phyloP scores from a whole-genome alignment of 176 grass and related monocot species.

The Musa schizocarpa region DNA sequence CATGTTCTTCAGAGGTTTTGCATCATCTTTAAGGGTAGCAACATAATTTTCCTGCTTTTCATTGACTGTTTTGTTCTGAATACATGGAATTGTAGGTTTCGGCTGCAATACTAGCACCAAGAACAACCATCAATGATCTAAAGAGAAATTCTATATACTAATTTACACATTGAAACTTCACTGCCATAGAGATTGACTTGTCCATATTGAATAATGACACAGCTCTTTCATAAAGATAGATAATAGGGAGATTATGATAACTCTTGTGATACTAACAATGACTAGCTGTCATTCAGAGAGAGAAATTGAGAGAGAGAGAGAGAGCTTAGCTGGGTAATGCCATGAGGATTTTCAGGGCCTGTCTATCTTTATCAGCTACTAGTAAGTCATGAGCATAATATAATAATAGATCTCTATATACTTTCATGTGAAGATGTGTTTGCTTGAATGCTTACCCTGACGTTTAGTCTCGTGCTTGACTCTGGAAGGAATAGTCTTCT shows the following conservation, averaged over 20 bases:
- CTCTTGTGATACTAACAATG: too few relatives aligned
- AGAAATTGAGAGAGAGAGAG: too few relatives aligned
- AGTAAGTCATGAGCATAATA: not conserved
- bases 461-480: constrained; percentile 57
- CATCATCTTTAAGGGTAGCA: constrained; percentile 22
- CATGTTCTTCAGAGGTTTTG: constrained; percentile 11
- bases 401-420: not conserved
- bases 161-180: constrained; percentile 8
- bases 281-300: too few relatives aligned
- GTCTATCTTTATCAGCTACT: not conserved
- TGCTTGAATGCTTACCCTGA: constrained; percentile 48
- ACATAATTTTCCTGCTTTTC: constrained; percentile 50
- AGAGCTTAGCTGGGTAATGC: not conserved
- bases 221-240: too few relatives aligned
- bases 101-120: constrained; percentile 66
- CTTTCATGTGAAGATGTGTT: not conserved
- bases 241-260: too few relatives aligned
- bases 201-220: not conserved
- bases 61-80: constrained; percentile 31
- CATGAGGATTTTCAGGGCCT: not conserved
- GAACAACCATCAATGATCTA: constrained; percentile 21
- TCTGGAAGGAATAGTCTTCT: constrained; percentile 31
- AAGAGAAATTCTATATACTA: not conserved
- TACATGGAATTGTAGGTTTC: constrained; percentile 34
- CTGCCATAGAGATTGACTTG: not conserved